Evolutionary conservation across 345 rosid genomes (phyloP).

Genomic region (Dovyalis caffra): DNA sequence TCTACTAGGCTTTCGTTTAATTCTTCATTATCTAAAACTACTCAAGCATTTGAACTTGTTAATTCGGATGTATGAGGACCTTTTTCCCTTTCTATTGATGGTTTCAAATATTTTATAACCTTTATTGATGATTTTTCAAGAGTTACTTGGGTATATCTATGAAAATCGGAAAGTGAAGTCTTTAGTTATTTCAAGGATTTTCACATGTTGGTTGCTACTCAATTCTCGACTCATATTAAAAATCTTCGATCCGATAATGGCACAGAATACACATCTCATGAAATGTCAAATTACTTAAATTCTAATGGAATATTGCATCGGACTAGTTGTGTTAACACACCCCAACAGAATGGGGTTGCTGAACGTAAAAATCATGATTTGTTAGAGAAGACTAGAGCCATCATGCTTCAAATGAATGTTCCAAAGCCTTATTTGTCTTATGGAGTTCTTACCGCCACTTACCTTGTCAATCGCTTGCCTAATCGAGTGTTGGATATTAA

Average conservation of each 20-base stretch:
- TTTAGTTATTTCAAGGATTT: background rate
- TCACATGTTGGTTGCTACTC: background rate
- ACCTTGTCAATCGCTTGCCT: background rate
- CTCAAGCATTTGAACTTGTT: background rate
- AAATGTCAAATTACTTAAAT: background rate
- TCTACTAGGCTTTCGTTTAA: background rate
- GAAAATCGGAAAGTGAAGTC: background rate
- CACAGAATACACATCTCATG: background rate
- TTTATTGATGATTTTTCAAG: background rate
- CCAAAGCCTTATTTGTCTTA: background rate
- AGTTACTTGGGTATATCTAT: background rate
- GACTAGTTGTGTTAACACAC: background rate
- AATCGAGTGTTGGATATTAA: background rate
- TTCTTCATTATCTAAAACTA: background rate
- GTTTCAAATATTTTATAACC: background rate
- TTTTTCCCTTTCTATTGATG: background rate
- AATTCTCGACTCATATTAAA: background rate
- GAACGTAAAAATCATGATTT: background rate
- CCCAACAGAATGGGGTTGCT: background rate
- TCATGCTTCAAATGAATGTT: constrained; percentile 8
- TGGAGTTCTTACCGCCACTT: background rate
- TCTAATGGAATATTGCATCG: background rate
- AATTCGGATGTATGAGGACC: background rate
- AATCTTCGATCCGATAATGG: background rate
- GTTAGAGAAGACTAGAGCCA: background rate